Evolutionary conservation across 2,329 filamentous ascomycete genomes (phyloP).

Genomic region (Amylocarpus encephaloides): DNA sequence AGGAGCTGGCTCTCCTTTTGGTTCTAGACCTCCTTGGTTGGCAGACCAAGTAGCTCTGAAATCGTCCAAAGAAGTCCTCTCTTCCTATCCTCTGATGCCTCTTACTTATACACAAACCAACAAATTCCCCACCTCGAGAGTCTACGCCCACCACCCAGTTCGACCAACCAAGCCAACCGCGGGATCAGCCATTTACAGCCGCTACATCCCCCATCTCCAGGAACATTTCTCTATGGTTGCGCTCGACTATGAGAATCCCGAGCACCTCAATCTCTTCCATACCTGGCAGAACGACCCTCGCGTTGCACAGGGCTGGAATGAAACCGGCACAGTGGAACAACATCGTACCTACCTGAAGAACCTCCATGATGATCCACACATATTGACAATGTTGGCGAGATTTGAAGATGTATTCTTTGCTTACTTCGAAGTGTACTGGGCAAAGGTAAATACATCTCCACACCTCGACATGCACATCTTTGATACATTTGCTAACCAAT

Average conservation of each 20-base stretch:
- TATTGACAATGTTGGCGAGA: constrained; percentile 61
- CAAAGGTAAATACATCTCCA: constrained; percentile 42
- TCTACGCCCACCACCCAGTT: constrained; percentile 61
- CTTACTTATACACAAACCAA: constrained; percentile 38
- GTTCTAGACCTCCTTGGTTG: constrained; percentile 55
- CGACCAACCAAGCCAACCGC: constrained; percentile 66
- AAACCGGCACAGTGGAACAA: constrained; percentile 68
- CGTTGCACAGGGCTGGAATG: constrained; percentile 74
- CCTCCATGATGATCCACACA: constrained; percentile 65
- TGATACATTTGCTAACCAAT: not conserved
- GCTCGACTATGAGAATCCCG: constrained; percentile 57
- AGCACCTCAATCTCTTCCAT: constrained; percentile 67
- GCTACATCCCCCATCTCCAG: constrained; percentile 68
- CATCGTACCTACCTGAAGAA: constrained; percentile 62
- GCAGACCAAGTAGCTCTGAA: constrained; percentile 11
- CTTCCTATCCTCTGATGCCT: constrained; percentile 36
- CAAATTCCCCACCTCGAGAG: constrained; percentile 20
- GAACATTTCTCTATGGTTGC: constrained; percentile 75
- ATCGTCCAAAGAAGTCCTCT: constrained; percentile 35
- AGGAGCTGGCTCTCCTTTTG: constrained; percentile 61
- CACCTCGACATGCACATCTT: not conserved
- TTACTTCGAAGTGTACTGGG: constrained; percentile 80
- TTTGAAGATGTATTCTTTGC: constrained; percentile 68
- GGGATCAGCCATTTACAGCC: constrained; percentile 67
- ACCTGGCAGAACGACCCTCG: constrained; percentile 79